phyloP scores from a whole-genome alignment of 2,329 filamentous ascomycete genomes.

The Cryphonectria carpinicola region DNA sequence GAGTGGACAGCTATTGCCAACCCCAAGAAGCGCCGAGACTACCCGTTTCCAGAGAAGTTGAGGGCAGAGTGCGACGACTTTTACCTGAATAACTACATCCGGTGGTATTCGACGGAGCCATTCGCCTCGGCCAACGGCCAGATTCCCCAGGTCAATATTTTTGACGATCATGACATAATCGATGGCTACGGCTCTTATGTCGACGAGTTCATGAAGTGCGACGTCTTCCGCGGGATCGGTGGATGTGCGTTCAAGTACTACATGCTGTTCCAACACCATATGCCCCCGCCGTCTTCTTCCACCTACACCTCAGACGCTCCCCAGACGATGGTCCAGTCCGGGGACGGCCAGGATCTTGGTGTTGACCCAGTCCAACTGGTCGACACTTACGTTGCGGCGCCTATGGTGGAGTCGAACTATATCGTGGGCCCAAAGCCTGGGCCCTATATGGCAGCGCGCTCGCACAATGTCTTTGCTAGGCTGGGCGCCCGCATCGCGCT shows the following conservation, averaged over 20 bases:
- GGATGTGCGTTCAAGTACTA: conserved; percentile 97
- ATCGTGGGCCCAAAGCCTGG: conserved; percentile 78
- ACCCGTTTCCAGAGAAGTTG: conserved; percentile 77
- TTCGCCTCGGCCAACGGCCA: conserved; percentile 87
- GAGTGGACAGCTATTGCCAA: conserved; percentile 85
- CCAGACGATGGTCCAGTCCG: conserved; percentile 50
- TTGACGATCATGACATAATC: conserved; percentile 85
- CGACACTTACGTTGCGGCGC: conserved; percentile 70
- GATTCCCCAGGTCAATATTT: conserved; percentile 95
- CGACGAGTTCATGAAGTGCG: conserved; percentile 87
- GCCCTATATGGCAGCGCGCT: conserved; percentile 88
- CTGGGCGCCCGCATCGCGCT: conserved; percentile 84
- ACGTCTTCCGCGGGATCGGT: conserved; percentile 90
- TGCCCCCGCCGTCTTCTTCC: conserved; percentile 79
- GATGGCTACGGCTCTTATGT: conserved; percentile 88
- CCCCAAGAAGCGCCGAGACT: conserved; percentile 77
- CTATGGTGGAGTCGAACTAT: conserved; percentile 68
- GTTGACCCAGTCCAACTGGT: conserved; percentile 74
- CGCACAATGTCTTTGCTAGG: conserved; percentile 83
- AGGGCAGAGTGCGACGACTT: conserved; percentile 85
- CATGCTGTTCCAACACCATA: conserved; percentile 94
- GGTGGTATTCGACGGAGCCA: conserved; percentile 80
- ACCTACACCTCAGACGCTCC: conserved; percentile 74
- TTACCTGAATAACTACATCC: conserved; percentile 87
- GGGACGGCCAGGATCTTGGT: conserved; percentile 39